Evolutionary conservation across 306 rosid genomes (phyloP), one percentile per base, ranked within the genome.

Genomic region (Cyclanthera cordifolia): DNA sequence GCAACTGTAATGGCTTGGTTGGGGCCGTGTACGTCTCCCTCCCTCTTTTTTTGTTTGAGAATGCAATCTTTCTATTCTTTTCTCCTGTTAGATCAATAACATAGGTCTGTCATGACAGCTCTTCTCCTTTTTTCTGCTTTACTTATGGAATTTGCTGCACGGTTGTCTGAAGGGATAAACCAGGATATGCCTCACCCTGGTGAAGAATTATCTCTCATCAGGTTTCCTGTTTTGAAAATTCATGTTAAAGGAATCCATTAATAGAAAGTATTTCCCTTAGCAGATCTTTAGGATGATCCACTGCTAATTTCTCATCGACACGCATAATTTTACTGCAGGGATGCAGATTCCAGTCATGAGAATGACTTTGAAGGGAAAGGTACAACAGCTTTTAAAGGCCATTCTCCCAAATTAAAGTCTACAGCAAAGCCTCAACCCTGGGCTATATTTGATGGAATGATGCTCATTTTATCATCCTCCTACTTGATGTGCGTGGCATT

Each of bases 131-230:
- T 90, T 85, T 88, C 99, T 79, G 99, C 99, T 55, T 75, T 93
- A 72, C 72, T 93, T 63, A 84, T 93, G 96, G 99, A 93, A 78
- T 84, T 93, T 50, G 97, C 97, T 6, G 99, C 99, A 5, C 90
- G 84, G 67, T 80, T 88, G 58, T 82, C 99, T 19, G 85, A 82
- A 78, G 96, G 99, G 82, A 90, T 93, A 76, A 81, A 76, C 70
- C 74, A 51, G 63, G 82, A 77, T 75, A 54, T 74, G 49, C 53
- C 88, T 63, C 78, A 70, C 74, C 73, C 73, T 43, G 80, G 76
- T 50, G 84, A 83, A 78, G 88, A 86, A 74, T 71, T 78, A 74
- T 63, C 87, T 71, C 91, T 88, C 75, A 85, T 86, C 84, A 93
- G 95, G 96, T 72, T 72, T 58, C 48, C 72, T 12, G 28, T 45